Evolutionary conservation across 1,139 yeast species (phyloP), one percentile per base, ranked within the genome.

Genomic region (Geotrichum armillariae): DNA sequence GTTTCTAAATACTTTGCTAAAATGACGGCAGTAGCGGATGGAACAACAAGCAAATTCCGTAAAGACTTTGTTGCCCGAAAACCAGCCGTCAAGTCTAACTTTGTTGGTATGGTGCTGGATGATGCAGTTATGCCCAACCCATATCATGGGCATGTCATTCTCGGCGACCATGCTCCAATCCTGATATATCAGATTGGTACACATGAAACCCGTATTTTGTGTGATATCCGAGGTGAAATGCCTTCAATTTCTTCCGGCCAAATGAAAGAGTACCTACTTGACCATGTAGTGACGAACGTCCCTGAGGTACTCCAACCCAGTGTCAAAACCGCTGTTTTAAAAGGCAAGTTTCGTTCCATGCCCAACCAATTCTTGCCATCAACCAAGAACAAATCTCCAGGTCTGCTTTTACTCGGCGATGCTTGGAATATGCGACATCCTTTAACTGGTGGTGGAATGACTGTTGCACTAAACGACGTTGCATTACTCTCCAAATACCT

Each of bases 361-460:
- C 98, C 99, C 44, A 91, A 91, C 69, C 95, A 94, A 63, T 93
- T 80, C 69, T 74, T 93, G 52, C 80, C 95, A 7, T 97, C 97
- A 0, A 74, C 79, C 54, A 37, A 39, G 16, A 80, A 79, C 60
- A 74, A 74, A 17, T 76, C 80, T 43, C 82, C 82, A 14, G 99
- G 99, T n/a, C 72, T 90, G 49, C 74, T 93, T 39, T 76, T 93
- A 60, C 67, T 93, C 42, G 99, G 99, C 37, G 99, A 93, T 66
- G 89, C 99, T 1, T 76, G 91, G 63, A 93, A 93, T 67, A 93
- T 93, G 97, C 80, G 99, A 66, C 99, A 93, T 67, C 99, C 99
- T 17, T 77, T 93, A 56, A 93, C 99, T 1, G 99, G 99, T 41
- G 99, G 99, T 53, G 99, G 99, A 54, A 93, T 93, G 99, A 91